Conservation (phyloP, 768 basidiomycete species). For the Boletellus ananas region DNA sequence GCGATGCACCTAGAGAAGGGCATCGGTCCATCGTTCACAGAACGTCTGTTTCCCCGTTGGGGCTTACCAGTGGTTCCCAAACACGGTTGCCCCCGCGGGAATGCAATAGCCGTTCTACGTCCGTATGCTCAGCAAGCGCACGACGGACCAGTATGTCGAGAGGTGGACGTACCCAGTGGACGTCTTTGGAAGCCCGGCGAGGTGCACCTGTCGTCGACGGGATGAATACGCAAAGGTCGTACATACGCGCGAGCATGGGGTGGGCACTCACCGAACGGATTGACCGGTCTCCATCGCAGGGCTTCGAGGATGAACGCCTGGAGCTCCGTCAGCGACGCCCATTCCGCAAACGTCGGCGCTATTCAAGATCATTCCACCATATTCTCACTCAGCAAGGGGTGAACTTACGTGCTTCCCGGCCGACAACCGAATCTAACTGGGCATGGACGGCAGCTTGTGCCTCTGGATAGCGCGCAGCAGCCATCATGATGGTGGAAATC, state of each 20-base stretch:
- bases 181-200: constrained; percentile 24
- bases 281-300: constrained; percentile 38
- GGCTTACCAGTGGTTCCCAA: constrained; percentile 30
- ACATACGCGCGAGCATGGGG: background rate
- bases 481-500: constrained; percentile 33
- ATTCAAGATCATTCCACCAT: background rate
- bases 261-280: constrained; percentile 23
- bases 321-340: constrained; percentile 30
- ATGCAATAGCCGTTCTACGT: constrained; percentile 34
- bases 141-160: too few species aligned
- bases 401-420: constrained; percentile 31
- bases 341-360: constrained; percentile 40
- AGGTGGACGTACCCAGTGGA: constrained; percentile 21
- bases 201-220: constrained; percentile 13
- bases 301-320: constrained; percentile 38
- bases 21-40: background rate
- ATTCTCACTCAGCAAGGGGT: background rate
- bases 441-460: constrained; percentile 34
- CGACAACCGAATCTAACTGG: constrained; percentile 36
- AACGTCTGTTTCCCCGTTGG: background rate
- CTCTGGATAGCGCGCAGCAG: constrained; percentile 35
- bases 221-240: too few species aligned
- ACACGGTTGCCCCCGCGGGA: constrained; percentile 33
- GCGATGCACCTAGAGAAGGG: constrained; percentile 17
- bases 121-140: background rate